These are phyloP conservation scores for Geotrichum candidum DNA, from an alignment of 1,139 yeast genomes.

Conservation along the genomic window DNA sequence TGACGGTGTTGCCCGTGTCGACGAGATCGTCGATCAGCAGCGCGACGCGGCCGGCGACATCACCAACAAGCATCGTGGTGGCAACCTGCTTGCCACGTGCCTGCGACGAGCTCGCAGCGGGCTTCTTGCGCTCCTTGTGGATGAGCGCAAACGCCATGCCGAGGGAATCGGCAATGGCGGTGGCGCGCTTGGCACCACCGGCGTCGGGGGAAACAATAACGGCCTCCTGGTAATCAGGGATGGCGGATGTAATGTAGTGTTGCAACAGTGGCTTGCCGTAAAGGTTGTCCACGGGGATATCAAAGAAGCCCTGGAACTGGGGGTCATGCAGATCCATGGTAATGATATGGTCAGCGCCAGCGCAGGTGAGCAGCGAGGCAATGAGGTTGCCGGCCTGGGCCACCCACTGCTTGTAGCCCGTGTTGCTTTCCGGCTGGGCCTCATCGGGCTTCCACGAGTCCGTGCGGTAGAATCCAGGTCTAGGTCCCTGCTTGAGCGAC, in stretches of 20 bases:
- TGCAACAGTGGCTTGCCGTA: slow-evolving; percentile 80
- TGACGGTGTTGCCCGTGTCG: slow-evolving; percentile 88
- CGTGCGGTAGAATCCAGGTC: slow-evolving; percentile 11
- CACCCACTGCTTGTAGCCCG: slow-evolving; percentile 90
- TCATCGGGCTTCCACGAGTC: slow-evolving; percentile 22
- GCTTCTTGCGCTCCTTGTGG: slow-evolving; percentile 84
- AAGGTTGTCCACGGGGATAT: slow-evolving; percentile 86
- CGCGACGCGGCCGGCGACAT: slow-evolving; percentile 77
- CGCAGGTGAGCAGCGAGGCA: slow-evolving; percentile 80
- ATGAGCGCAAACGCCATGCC: slow-evolving; percentile 90
- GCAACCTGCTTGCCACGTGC: slow-evolving; percentile 36
- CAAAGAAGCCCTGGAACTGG: slow-evolving; percentile 93
- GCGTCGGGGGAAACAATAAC: slow-evolving; percentile 94
- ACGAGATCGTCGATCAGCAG: slow-evolving; percentile 87
- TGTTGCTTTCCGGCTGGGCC: slow-evolving; percentile 33
- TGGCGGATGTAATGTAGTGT: slow-evolving; percentile 66
- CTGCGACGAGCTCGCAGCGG: slow-evolving; percentile 19
- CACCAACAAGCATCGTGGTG: slow-evolving; percentile 90
- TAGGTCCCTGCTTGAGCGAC: slow-evolving; percentile 1
- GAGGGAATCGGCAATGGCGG: slow-evolving; percentile 84
- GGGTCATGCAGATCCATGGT: slow-evolving; percentile 97
- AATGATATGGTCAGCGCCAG: slow-evolving; percentile 94
- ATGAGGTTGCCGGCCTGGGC: slow-evolving; percentile 92
- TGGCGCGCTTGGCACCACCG: slow-evolving; percentile 96
- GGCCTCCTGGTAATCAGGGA: slow-evolving; percentile 69